Evolutionary conservation across 768 basidiomycete genomes (phyloP).

Genomic region (Coprinopsis cinerea): DNA sequence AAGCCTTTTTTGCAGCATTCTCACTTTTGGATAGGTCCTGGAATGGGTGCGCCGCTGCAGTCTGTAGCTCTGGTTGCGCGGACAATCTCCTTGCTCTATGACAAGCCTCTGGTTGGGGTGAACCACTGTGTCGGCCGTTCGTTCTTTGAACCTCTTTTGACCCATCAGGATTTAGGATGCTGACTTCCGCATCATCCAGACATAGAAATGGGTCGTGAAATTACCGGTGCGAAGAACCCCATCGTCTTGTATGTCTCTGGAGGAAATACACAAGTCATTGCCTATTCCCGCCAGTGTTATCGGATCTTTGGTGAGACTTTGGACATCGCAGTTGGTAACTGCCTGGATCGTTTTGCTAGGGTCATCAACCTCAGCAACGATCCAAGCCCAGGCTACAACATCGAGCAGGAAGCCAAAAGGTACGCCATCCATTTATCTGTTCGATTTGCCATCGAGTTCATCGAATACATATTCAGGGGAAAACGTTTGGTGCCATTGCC

Average conservation of each 20-base stretch:
- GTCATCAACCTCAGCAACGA: slow-evolving; percentile 94
- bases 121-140: slow-evolving; percentile 98
- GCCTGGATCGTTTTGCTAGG: slow-evolving; percentile 93
- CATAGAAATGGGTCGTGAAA: slow-evolving; percentile 96
- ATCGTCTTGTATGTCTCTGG: slow-evolving; percentile 98
- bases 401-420: slow-evolving; percentile 94
- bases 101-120: slow-evolving; percentile 93
- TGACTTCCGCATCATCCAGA: slow-evolving; percentile 47
- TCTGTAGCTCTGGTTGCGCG: slow-evolving; percentile 93
- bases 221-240: slow-evolving; percentile 92
- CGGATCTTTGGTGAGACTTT: slow-evolving; percentile 98
- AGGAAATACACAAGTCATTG: slow-evolving; percentile 98
- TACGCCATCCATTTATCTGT: slow-evolving; percentile 22
- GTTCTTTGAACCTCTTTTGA: background rate
- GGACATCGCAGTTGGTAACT: slow-evolving; percentile 99
- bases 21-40: slow-evolving; percentile 67
- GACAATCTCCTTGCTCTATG: slow-evolving; percentile 79
- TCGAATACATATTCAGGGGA: slow-evolving; percentile 48
- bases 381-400: slow-evolving; percentile 94
- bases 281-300: slow-evolving; percentile 95
- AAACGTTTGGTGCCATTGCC: slow-evolving; percentile 78
- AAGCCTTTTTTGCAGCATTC: background rate
- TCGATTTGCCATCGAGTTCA: too few species aligned
- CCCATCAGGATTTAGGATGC: background rate
- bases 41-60: slow-evolving; percentile 96